Evolutionary conservation across 805 yeast species (phyloP).

Genomic region (Ogataea trehalophila): DNA sequence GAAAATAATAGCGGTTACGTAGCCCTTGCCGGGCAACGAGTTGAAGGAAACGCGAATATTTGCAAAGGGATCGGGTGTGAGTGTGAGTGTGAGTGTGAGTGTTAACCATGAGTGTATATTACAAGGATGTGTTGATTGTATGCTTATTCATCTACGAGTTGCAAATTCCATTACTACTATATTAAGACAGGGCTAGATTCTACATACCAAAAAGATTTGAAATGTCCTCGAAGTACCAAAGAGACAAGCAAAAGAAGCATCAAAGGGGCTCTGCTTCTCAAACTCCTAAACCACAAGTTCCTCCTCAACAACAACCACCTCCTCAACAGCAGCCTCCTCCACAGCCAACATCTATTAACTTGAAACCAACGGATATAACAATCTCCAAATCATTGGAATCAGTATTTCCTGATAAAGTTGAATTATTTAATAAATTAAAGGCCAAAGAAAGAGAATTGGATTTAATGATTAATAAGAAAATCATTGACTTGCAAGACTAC

Average conservation of each 20-base stretch:
- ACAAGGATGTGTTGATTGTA: background rate
- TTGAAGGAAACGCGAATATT: background rate
- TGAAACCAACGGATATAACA: constrained; percentile 33
- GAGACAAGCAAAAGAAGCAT: constrained; percentile 17
- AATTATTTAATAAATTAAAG: constrained; percentile 59
- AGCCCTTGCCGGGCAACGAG: constrained; percentile 7
- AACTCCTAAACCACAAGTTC: constrained; percentile 1
- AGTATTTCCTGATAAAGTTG: constrained; percentile 45
- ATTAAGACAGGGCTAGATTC: too few relatives aligned
- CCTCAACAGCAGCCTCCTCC: constrained; percentile 14
- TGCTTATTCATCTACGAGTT: background rate
- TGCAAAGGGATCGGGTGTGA: background rate
- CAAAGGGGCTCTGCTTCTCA: constrained; percentile 2
- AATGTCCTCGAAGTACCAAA: constrained; percentile 16
- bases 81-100: too few relatives aligned
- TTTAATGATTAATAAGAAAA: constrained; percentile 74
- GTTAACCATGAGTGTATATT: too few relatives aligned
- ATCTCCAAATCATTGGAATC: constrained; percentile 27
- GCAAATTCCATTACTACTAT: background rate
- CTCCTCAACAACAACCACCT: constrained; percentile 7
- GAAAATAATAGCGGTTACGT: constrained; percentile 8
- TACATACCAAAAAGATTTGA: too few relatives aligned
- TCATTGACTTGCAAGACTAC: constrained; percentile 77
- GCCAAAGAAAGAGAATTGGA: constrained; percentile 84
- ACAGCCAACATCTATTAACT: constrained; percentile 22